Conservation (phyloP, 176 grass and related monocot genomes). For the Zea mays region DNA sequence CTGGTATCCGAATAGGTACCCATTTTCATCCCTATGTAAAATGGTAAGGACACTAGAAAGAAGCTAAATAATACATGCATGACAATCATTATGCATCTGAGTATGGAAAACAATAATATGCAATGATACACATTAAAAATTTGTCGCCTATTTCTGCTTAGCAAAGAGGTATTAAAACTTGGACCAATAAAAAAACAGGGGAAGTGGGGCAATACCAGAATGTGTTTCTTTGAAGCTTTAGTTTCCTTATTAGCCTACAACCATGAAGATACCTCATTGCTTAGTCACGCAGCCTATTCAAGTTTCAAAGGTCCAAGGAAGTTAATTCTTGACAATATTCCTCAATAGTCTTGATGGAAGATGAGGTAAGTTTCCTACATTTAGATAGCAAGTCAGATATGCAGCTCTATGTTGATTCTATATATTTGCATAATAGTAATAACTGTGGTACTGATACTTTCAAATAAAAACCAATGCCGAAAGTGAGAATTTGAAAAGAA, state of each 20-base stretch:
- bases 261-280: too few relatives aligned
- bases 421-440: conserved; percentile 13
- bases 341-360: conserved; percentile 14
- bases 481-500: conserved; percentile 33
- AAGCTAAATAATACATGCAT: conserved; percentile 16
- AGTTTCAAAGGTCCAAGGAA: conserved; percentile 2
- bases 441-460: background rate
- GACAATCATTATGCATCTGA: conserved; percentile 6
- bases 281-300: too few relatives aligned
- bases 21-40: background rate
- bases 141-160: too few relatives aligned
- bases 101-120: background rate
- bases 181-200: too few relatives aligned
- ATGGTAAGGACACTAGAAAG: background rate
- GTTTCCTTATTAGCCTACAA: too few relatives aligned
- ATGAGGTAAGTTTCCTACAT: conserved; percentile 73
- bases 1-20: too few relatives aligned
- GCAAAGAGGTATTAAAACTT: too few relatives aligned
- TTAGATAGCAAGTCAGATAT: conserved; percentile 36
- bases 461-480: background rate
- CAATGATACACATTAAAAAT: background rate
- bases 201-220: too few relatives aligned
- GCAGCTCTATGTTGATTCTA: background rate
- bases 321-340: conserved; percentile 48
- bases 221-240: too few relatives aligned